A percentile compares a stretch with the other conserved stretches of the same genome.
Evolutionary conservation across 495 filamentous ascomycete species (phyloP).

Genomic region (Lentithecium fluviatile): DNA sequence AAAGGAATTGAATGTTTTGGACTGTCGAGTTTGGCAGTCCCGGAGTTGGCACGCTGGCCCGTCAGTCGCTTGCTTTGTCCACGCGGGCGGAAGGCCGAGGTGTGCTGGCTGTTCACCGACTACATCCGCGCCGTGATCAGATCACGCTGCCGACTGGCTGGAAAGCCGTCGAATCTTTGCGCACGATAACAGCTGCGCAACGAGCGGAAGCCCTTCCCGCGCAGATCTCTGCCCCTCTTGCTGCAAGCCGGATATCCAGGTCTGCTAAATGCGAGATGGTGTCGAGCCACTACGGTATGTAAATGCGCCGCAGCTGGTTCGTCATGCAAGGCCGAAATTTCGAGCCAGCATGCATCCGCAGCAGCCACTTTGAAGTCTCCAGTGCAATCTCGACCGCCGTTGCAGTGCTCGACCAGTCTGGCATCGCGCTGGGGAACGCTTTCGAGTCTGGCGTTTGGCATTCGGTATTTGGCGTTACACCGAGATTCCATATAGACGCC

Average conservation of each 20-base stretch:
- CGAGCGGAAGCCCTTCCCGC: not conserved
- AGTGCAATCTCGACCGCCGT: too few species aligned
- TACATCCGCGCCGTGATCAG: conserved; percentile 17
- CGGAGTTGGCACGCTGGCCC: conserved; percentile 5
- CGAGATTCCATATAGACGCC: conserved; percentile 30
- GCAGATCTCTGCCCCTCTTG: conserved; percentile 10
- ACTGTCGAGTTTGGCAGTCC: not conserved
- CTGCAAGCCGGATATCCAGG: conserved; percentile 8
- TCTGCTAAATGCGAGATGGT: not conserved
- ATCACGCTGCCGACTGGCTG: conserved; percentile 8
- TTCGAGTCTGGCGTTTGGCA: conserved; percentile 12
- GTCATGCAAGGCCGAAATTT: conserved; percentile 3
- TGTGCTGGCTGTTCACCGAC: conserved; percentile 20
- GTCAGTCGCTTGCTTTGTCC: conserved; percentile 22
- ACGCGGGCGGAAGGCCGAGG: conserved; percentile 16
- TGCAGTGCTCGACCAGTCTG: not conserved
- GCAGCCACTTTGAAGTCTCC: too few species aligned
- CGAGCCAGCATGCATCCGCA: not conserved
- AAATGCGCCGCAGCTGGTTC: conserved; percentile 12
- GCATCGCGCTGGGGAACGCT: not conserved
- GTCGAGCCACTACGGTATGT: conserved; percentile 12
- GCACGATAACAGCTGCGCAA: conserved; percentile 6
- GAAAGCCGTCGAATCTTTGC: conserved; percentile 8
- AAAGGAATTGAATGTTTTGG: too few species aligned
- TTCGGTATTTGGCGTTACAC: conserved; percentile 23